Base-by-base conservation (phyloP, 2,329 filamentous ascomycete species). In the Didymella segeticola region DNA sequence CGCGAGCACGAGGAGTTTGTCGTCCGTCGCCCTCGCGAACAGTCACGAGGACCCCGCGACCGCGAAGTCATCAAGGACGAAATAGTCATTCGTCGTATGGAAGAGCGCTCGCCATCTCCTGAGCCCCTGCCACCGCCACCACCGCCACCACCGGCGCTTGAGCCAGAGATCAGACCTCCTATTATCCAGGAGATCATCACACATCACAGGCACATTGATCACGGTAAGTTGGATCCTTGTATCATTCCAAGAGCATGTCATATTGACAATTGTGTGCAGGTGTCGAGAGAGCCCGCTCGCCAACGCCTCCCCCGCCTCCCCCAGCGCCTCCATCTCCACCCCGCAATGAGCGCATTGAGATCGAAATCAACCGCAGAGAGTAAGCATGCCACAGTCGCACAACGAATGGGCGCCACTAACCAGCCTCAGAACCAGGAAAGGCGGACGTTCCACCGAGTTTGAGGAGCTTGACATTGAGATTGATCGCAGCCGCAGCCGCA, bases 181-280 rank as follows among this genome's bases (percentile, higher is more conserved):
- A 91, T 96, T 63, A 90, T 93, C 75, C 86, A 93, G 68, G 90
- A 96, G 70, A 87, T 96, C 53, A 93, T 96, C 61, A 96, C 91
- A 0, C 90, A 95, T 75, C 93, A 95, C 71, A 84, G 88, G 53
- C 89, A 93, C 69, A 89, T 96, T 64, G 90, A 96, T 69, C 91
- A 96, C 76, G 92, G 90, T 91, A 80, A 71, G 86, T 74, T 23
- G 12, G 1, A 20, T 3, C 9, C 14, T 10, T 4, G 62, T 43
- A 48, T 17, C 27, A 4, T 10, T 29, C 12, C 19, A n/a, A n/a
- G n/a, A n/a, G n/a, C n/a, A n/a, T n/a, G n/a, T n/a, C n/a, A n/a
- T n/a, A n/a, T n/a, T n/a, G n/a, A n/a, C n/a, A n/a, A n/a, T n/a
- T n/a, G n/a, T n/a, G n/a, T n/a, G 23, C 48, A 78, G 75, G 79